phyloP scores from a whole-genome alignment of 202 grass and related monocot genomes.

The Zizania palustris region DNA sequence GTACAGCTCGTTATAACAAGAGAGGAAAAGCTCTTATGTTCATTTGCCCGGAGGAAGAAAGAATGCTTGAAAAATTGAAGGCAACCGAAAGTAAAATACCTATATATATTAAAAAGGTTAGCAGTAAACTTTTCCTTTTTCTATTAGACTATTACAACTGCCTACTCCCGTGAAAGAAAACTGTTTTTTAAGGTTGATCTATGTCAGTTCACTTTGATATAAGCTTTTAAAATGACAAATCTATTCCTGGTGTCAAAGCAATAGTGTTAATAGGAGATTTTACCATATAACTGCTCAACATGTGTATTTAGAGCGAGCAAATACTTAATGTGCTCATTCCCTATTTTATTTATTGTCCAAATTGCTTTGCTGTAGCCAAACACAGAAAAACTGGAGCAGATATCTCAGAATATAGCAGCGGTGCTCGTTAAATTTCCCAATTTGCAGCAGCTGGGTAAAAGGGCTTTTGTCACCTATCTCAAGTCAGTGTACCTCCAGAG shows the following conservation, averaged over 20 bases:
- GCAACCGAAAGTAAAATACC: constrained; percentile 84
- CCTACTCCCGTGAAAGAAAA: neutral
- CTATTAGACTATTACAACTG: constrained; percentile 17
- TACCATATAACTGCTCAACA: constrained; percentile 24
- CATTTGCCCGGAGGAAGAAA: constrained; percentile 73
- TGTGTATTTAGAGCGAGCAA: neutral
- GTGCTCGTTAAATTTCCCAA: constrained; percentile 75
- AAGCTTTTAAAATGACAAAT: constrained; percentile 21
- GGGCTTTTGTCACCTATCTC: constrained; percentile 84
- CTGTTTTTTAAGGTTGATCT: constrained; percentile 15
- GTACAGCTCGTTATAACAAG: constrained; percentile 83
- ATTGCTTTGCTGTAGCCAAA: constrained; percentile 59
- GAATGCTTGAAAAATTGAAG: constrained; percentile 86
- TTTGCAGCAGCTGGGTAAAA: constrained; percentile 77
- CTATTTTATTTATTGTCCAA: constrained; percentile 28
- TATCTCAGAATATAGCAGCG: constrained; percentile 75
- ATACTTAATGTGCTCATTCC: constrained; percentile 19
- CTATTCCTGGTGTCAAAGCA: neutral
- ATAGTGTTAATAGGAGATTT: neutral
- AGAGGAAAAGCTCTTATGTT: constrained; percentile 84
- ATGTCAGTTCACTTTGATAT: neutral
- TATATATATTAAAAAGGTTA: constrained; percentile 67
- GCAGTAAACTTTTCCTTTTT: constrained; percentile 19
- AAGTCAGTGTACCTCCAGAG: constrained; percentile 66
- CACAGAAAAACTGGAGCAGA: constrained; percentile 69